Evolutionary conservation across 73 alveolate genomes (phyloP).

Genomic region (Stentor roeselii): DNA sequence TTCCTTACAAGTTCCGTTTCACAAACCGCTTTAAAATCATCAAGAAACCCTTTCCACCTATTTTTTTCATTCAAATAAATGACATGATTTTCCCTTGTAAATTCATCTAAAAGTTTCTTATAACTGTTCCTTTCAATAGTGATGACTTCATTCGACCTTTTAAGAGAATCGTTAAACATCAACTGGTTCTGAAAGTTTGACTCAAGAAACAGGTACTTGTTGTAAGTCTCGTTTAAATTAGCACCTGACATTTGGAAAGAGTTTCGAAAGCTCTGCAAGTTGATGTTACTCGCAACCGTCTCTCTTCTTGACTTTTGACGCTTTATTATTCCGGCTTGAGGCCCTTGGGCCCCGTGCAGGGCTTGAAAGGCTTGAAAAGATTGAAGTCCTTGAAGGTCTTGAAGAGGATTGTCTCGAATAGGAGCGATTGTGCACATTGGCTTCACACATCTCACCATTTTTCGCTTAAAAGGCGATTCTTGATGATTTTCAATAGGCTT

Average conservation of each 20-base stretch:
- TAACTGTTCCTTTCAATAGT: background rate
- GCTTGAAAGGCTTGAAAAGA: background rate
- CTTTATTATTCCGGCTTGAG: too few relatives aligned
- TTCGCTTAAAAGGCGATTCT: background rate
- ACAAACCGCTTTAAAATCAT: slow-evolving; percentile 32
- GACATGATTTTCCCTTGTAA: slow-evolving; percentile 24
- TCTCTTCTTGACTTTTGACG: background rate
- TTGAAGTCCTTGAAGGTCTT: too few relatives aligned
- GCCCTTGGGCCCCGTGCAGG: too few relatives aligned
- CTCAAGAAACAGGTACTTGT: background rate
- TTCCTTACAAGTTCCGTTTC: slow-evolving; percentile 37
- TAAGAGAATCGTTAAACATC: background rate
- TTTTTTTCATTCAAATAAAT: slow-evolving; percentile 28
- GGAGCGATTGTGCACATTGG: too few relatives aligned
- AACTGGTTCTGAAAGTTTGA: background rate
- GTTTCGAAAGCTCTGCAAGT: background rate
- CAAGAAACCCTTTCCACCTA: slow-evolving; percentile 38
- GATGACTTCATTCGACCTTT: background rate
- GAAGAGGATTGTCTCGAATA: too few relatives aligned
- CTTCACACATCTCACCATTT: background rate
- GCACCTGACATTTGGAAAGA: background rate
- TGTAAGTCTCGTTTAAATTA: background rate
- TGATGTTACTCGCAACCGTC: background rate
- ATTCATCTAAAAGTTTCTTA: slow-evolving; percentile 32
- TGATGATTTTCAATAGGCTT: background rate